phyloP scores from a whole-genome alignment of 306 rosid genomes.

The Gillenia trifoliata region DNA sequence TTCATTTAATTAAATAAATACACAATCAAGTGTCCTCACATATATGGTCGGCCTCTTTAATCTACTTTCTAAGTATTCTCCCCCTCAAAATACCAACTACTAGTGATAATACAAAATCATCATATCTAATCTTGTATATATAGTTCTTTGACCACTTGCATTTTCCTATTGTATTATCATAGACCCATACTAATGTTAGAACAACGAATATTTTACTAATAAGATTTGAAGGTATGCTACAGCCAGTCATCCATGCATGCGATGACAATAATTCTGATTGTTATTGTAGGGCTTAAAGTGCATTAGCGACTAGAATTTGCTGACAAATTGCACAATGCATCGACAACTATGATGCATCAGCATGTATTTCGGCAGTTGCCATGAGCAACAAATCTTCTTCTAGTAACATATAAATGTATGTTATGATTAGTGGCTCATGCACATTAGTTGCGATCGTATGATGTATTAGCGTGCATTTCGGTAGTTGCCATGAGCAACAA shows the following conservation, averaged over 20 bases:
- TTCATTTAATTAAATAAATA: neutral
- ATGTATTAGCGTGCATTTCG: too few relatives aligned
- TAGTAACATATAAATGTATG: too few relatives aligned
- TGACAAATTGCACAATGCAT: neutral
- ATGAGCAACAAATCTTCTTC: neutral
- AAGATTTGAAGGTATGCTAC: neutral
- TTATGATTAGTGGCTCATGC: too few relatives aligned
- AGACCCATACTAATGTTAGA: neutral
- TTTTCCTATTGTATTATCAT: neutral
- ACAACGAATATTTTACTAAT: neutral
- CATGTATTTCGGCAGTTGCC: neutral
- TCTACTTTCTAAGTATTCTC: neutral
- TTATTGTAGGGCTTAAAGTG: neutral
- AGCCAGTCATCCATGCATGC: accelerated
- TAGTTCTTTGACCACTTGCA: neutral
- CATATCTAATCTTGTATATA: neutral
- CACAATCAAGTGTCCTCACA: neutral
- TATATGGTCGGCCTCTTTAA: neutral
- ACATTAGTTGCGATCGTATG: too few relatives aligned
- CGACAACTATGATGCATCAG: too few relatives aligned
- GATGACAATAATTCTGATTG: too few relatives aligned
- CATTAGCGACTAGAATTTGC: neutral
- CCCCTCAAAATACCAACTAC: neutral
- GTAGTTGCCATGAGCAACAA: too few relatives aligned
- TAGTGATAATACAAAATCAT: neutral